A percentile compares a stretch with the other conserved stretches of the same genome.
Conservation (phyloP, 2,329 filamentous ascomycete genomes). For the Alternaria consortialis region DNA sequence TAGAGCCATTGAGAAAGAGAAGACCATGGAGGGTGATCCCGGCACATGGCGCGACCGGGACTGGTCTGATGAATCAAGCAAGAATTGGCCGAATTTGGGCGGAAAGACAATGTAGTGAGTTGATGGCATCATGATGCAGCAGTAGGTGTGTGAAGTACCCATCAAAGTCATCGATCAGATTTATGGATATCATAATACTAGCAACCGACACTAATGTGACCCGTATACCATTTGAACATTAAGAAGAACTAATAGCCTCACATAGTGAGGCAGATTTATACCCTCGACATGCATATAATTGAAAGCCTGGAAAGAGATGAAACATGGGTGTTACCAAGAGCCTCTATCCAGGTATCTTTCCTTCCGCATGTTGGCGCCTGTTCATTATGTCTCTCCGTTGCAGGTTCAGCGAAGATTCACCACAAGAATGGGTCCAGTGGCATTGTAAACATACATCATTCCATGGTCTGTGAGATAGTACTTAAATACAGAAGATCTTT, state of each 20-base stretch:
- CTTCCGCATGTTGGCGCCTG: background rate
- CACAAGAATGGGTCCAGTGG: background rate
- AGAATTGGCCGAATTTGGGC: background rate
- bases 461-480: background rate
- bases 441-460: too few species aligned
- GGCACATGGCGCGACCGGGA: background rate
- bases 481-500: background rate
- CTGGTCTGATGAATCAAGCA: background rate
- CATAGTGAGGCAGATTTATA: background rate
- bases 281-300: background rate
- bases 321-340: too few species aligned
- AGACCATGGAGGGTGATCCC: background rate
- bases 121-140: background rate
- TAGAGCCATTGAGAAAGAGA: conserved; percentile 11
- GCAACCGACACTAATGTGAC: too few species aligned
- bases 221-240: too few species aligned
- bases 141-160: background rate
- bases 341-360: background rate
- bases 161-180: background rate
- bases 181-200: background rate
- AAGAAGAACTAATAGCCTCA: too few species aligned
- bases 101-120: background rate
- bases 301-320: background rate
- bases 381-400: background rate
- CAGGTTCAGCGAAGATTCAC: background rate